Conservation (phyloP, 192 early-diverging fungal genomes). For the Chytriomyces sp. region DNA sequence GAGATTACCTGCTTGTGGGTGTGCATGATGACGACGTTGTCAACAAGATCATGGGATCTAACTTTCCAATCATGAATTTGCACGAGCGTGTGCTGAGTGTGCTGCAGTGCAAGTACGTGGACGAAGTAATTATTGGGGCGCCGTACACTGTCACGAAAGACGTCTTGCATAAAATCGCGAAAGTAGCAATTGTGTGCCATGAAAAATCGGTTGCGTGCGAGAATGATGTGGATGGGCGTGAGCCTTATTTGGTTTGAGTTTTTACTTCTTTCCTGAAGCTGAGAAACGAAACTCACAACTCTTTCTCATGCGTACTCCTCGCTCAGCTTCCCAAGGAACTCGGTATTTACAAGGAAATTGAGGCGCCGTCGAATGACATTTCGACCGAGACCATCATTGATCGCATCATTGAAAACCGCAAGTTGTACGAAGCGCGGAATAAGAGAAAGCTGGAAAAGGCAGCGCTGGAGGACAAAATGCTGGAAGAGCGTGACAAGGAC, state of each 20-base stretch:
- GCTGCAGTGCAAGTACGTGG: constrained; percentile 88
- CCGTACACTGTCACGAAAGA: constrained; percentile 88
- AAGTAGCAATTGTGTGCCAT: constrained; percentile 81
- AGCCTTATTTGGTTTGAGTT: constrained; percentile 74
- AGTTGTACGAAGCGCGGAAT: constrained; percentile 61
- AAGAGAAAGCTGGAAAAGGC: constrained; percentile 57
- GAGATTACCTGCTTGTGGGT: constrained; percentile 92
- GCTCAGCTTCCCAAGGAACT: constrained; percentile 74
- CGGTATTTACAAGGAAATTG: constrained; percentile 80
- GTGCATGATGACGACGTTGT: constrained; percentile 91
- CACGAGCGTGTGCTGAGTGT: constrained; percentile 93
- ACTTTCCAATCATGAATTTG: constrained; percentile 94
- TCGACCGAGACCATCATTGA: constrained; percentile 87
- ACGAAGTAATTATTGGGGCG: constrained; percentile 93
- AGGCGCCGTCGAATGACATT: constrained; percentile 74
- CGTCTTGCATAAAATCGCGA: constrained; percentile 84
- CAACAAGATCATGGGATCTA: constrained; percentile 83
- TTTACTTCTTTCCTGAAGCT: neutral
- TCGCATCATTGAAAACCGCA: constrained; percentile 86
- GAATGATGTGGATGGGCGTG: constrained; percentile 73
- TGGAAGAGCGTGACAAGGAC: neutral
- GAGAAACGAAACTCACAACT: neutral
- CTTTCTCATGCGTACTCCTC: neutral
- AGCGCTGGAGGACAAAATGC: constrained; percentile 46
- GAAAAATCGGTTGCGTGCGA: constrained; percentile 68